Percentiles rank a stretch among this genome's conserved stretches.
Evolutionary conservation across 78 protist species (phyloP).

Genomic region (Emiliania huxleyi): DNA sequence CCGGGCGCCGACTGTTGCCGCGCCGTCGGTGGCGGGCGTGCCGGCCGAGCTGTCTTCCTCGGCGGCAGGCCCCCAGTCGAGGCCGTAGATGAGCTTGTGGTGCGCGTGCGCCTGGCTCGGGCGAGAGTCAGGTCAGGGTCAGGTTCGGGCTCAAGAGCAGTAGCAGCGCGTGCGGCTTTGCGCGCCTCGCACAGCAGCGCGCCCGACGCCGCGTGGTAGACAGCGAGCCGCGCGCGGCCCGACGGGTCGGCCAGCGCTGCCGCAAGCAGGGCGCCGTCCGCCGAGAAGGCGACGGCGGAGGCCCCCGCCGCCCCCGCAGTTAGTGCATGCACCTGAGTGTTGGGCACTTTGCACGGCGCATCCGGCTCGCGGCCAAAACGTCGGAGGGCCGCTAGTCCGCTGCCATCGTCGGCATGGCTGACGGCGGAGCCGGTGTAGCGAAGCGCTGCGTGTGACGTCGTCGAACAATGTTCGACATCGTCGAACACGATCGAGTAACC

Average conservation of each 20-base stretch:
- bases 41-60: no score
- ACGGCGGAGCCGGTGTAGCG: no score
- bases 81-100: background rate
- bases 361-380: no score
- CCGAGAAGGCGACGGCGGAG: background rate
- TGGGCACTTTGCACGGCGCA: background rate
- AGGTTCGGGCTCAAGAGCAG: no score
- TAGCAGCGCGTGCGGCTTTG: background rate
- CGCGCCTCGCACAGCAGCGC: background rate
- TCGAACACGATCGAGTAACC: no score
- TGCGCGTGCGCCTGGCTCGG: background rate
- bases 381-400: no score
- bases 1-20: no score
- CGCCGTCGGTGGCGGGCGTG: no score
- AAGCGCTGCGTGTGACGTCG: no score
- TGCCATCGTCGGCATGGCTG: no score
- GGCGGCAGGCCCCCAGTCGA: background rate
- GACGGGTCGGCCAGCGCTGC: background rate
- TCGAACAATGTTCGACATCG: no score
- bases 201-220: background rate
- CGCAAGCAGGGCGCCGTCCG: background rate
- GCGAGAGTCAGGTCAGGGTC: no score
- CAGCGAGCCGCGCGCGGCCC: background rate
- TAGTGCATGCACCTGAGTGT: background rate
- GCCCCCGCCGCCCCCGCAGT: background rate